Conservation (phyloP, 2,329 filamentous ascomycete genomes). For the Cryoendolithus antarcticus region DNA sequence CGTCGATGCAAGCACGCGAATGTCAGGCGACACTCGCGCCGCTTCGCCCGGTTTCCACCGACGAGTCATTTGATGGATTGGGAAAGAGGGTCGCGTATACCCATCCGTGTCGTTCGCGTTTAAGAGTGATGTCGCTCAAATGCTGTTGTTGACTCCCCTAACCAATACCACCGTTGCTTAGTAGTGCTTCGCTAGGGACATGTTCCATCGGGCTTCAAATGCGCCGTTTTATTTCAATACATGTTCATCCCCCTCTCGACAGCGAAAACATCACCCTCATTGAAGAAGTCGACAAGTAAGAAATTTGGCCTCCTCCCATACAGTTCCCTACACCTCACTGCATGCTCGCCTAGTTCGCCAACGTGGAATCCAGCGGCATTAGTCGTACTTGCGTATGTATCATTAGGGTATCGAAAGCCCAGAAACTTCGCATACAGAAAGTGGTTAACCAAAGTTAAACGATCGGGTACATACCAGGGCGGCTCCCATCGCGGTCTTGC, state of each 20-base stretch:
- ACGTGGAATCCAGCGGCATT: conserved; percentile 29
- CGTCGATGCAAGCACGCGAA: too few relatives aligned
- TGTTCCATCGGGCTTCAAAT: too few relatives aligned
- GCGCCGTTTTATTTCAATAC: conserved; percentile 5
- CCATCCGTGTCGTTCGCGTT: too few relatives aligned
- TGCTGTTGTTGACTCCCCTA: too few relatives aligned
- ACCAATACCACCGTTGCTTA: too few relatives aligned
- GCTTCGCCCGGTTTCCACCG: too few relatives aligned
- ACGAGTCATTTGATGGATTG: too few relatives aligned
- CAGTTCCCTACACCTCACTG: conserved; percentile 24
- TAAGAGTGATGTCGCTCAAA: too few relatives aligned
- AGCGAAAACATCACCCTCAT: conserved; percentile 17
- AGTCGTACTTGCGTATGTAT: conserved; percentile 26
- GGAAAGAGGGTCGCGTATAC: too few relatives aligned
- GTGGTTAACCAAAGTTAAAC: conserved; percentile 36
- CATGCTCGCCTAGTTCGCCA: conserved; percentile 33
- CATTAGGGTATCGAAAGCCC: conserved; percentile 31
- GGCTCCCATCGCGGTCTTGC: conserved; percentile 28
- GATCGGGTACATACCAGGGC: conserved; percentile 22
- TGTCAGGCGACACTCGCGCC: too few relatives aligned
- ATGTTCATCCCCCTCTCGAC: conserved; percentile 19
- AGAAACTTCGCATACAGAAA: conserved; percentile 33
- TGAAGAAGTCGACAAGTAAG: conserved; percentile 29
- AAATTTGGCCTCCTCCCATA: conserved; percentile 30
- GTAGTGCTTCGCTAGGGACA: too few relatives aligned